A percentile compares a stretch with the other conserved stretches of the same genome.
Conservation (phyloP, 257 asterid species). For the Craterostigma plantagineum region DNA sequence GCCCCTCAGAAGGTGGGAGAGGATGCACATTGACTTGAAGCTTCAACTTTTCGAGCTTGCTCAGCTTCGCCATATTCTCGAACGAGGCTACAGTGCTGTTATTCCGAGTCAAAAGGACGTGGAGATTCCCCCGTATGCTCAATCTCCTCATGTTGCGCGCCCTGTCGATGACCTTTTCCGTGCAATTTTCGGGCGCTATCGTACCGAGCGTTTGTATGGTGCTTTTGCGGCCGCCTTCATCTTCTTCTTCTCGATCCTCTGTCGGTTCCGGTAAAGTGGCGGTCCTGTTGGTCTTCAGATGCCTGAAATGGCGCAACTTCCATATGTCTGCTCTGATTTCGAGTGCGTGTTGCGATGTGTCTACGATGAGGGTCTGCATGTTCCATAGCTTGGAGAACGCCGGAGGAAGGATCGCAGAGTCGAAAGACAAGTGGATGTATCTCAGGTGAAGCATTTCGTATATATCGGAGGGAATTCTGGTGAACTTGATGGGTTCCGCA, state of each 20-base stretch:
- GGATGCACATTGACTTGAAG: too few relatives aligned
- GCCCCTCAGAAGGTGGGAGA: too few relatives aligned
- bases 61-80: slow-evolving; percentile 10
- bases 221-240: too few relatives aligned
- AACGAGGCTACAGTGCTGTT: slow-evolving; percentile 22
- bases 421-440: slow-evolving; percentile 9
- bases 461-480: slow-evolving; percentile 7
- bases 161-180: slow-evolving; percentile 6
- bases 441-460: slow-evolving; percentile 9
- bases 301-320: slow-evolving; percentile 15
- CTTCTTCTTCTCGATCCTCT: neutral
- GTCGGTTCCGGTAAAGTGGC: slow-evolving; percentile 2
- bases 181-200: slow-evolving; percentile 14
- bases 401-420: slow-evolving; percentile 9
- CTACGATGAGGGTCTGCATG: slow-evolving; percentile 7
- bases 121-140: slow-evolving; percentile 15
- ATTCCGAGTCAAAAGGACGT: slow-evolving; percentile 11
- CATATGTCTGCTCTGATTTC: slow-evolving; percentile 10
- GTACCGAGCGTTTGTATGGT: slow-evolving; percentile 16
- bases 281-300: slow-evolving; percentile 18
- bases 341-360: neutral
- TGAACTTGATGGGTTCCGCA: slow-evolving; percentile 10
- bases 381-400: slow-evolving; percentile 7
- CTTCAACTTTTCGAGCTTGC: slow-evolving; percentile 14
- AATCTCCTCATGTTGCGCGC: slow-evolving; percentile 11